phyloP scores from a whole-genome alignment of 495 filamentous ascomycete genomes.

The Thermothielavioides terrestris region DNA sequence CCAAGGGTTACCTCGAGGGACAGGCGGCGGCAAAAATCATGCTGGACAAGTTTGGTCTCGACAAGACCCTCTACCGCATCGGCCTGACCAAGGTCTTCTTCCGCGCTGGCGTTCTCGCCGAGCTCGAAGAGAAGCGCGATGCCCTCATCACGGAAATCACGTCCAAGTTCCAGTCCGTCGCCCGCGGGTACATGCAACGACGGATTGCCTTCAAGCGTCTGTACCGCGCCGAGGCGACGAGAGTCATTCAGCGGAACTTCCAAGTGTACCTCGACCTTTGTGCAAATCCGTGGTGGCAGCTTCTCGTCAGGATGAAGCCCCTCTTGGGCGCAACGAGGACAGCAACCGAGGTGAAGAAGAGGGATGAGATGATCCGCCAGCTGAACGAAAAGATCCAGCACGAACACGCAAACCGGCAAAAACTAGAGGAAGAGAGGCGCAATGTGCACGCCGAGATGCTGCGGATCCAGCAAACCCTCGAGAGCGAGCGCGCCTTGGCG shows the following conservation, averaged over 20 bases:
- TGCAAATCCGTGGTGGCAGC: slow-evolving; percentile 90
- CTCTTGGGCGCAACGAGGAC: slow-evolving; percentile 84
- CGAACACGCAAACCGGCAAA: slow-evolving; percentile 65
- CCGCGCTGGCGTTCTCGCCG: slow-evolving; percentile 88
- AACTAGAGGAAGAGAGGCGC: slow-evolving; percentile 83
- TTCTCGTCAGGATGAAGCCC: slow-evolving; percentile 94
- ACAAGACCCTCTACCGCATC: slow-evolving; percentile 79
- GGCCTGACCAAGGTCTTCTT: slow-evolving; percentile 98
- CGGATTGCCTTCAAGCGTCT: slow-evolving; percentile 83
- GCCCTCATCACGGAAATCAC: slow-evolving; percentile 86
- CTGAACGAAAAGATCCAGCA: slow-evolving; percentile 75
- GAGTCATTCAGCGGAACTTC: slow-evolving; percentile 92
- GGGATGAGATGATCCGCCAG: slow-evolving; percentile 85
- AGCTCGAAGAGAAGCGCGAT: slow-evolving; percentile 92
- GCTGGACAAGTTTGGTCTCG: slow-evolving; percentile 80
- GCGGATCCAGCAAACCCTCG: slow-evolving; percentile 81
- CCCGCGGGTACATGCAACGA: slow-evolving; percentile 80
- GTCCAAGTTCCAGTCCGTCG: slow-evolving; percentile 84
- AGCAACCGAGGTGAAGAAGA: slow-evolving; percentile 81
- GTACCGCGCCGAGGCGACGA: slow-evolving; percentile 87
- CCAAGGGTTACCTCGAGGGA: slow-evolving; percentile 84
- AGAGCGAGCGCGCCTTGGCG: slow-evolving; percentile 89
- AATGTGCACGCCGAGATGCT: slow-evolving; percentile 81
- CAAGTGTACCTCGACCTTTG: slow-evolving; percentile 79
- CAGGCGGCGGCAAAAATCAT: slow-evolving; percentile 78